phyloP scores from a whole-genome alignment of 805 yeast species.

The Debaryomyces hansenii region DNA sequence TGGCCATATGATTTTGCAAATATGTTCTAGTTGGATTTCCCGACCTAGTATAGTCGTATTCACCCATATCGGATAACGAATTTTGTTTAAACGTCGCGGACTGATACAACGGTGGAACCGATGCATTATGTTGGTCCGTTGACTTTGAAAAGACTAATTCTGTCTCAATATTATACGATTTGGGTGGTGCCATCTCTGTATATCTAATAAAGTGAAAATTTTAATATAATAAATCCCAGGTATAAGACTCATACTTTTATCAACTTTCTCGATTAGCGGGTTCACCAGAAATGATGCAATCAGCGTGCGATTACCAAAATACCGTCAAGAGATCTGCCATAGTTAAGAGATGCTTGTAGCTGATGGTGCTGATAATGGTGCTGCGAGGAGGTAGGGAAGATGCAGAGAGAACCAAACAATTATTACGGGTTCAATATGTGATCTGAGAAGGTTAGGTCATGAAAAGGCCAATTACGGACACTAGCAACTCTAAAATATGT shows the following conservation, averaged over 20 bases:
- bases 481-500: not conserved
- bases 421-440: too few species aligned
- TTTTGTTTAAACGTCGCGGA: slow-evolving; percentile 92
- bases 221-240: not conserved
- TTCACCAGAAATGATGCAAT: slow-evolving; percentile 9
- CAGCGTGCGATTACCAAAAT: not conserved
- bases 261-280: not conserved
- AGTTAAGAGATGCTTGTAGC: too few species aligned
- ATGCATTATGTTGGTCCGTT: slow-evolving; percentile 71
- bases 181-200: slow-evolving; percentile 17
- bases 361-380: too few species aligned
- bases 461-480: too few species aligned
- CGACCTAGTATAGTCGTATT: slow-evolving; percentile 75
- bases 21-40: slow-evolving; percentile 92
- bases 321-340: too few species aligned
- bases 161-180: slow-evolving; percentile 60
- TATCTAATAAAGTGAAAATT: not conserved
- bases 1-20: slow-evolving; percentile 74
- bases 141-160: slow-evolving; percentile 64
- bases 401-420: too few species aligned
- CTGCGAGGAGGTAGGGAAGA: too few species aligned
- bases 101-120: slow-evolving; percentile 87
- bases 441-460: too few species aligned
- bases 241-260: not conserved
- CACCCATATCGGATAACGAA: slow-evolving; percentile 70